phyloP scores from a whole-genome alignment of 2,329 filamentous ascomycete genomes.

The Aspergillus piperis region DNA sequence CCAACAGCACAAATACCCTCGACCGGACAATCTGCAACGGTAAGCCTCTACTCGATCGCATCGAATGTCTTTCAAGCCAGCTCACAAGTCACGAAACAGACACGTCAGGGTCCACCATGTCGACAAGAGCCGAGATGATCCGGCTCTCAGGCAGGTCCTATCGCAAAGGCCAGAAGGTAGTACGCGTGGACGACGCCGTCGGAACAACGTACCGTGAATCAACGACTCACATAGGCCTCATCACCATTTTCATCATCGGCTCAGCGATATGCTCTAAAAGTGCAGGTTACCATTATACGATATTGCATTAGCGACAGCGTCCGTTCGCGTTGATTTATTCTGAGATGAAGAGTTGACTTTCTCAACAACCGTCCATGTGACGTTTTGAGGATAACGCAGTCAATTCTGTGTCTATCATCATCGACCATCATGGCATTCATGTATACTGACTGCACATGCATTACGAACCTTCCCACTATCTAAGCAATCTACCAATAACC shows the following conservation, averaged over 20 bases:
- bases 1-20: slow-evolving; percentile 88
- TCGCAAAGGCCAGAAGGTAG: slow-evolving; percentile 83
- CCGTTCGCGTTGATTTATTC: slow-evolving; percentile 1
- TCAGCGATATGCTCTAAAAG: neutral
- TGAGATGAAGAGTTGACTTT: neutral
- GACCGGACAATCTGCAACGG: slow-evolving; percentile 95
- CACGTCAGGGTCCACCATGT: slow-evolving; percentile 91
- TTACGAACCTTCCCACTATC: slow-evolving; percentile 8
- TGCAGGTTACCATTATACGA: slow-evolving; percentile 11
- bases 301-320: slow-evolving; percentile 14
- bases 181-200: slow-evolving; percentile 73
- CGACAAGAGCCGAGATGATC: slow-evolving; percentile 87
- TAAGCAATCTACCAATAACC: neutral
- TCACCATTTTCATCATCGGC: neutral
- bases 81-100: slow-evolving; percentile 49
- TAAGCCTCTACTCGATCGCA: slow-evolving; percentile 47
- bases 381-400: slow-evolving; percentile 15
- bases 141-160: slow-evolving; percentile 76
- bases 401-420: slow-evolving; percentile 2
- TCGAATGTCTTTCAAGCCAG: neutral
- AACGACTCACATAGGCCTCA: neutral
- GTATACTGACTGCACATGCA: slow-evolving; percentile 14
- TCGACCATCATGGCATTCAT: neutral
- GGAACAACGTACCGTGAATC: slow-evolving; percentile 40
- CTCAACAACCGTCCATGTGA: neutral